These are phyloP conservation scores for Comarum palustre DNA, from an alignment of 306 rosid genomes.

Conservation along the genomic window DNA sequence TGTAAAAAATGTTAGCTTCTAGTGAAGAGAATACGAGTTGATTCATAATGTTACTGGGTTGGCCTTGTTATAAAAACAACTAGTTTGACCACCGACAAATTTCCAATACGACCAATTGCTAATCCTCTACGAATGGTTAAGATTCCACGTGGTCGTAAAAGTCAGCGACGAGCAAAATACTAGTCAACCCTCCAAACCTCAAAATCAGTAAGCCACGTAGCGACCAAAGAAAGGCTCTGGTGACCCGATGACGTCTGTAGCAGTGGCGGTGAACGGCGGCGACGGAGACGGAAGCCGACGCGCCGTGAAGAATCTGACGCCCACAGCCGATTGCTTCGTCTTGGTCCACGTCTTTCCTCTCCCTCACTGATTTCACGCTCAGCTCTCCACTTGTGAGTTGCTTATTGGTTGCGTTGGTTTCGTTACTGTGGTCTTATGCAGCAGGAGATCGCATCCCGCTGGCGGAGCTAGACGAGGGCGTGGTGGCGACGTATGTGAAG, in stretches of 20 bases:
- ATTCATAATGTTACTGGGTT: no score
- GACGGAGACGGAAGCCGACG: conserved; percentile 62
- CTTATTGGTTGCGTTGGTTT: conserved; percentile 1
- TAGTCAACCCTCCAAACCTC: not conserved
- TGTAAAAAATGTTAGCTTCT: no score
- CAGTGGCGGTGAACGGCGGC: conserved; percentile 62
- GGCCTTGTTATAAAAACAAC: no score
- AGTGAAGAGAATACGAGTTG: no score
- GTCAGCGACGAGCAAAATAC: not conserved
- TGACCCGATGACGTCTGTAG: conserved; percentile 48
- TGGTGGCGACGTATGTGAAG: conserved; percentile 52
- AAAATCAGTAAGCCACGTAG: not conserved
- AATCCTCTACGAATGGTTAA: no score
- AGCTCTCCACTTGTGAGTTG: conserved; percentile 16
- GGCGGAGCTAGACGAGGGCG: conserved; percentile 46
- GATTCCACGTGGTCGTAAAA: no score
- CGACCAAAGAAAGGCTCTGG: not conserved
- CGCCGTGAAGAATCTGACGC: conserved; percentile 68
- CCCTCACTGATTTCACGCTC: not conserved
- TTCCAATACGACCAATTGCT: no score
- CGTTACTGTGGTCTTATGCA: conserved; percentile 25
- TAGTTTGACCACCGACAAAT: no score
- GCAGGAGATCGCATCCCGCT: conserved; percentile 69
- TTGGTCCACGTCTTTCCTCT: conserved; percentile 61
- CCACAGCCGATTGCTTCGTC: conserved; percentile 65